Conservation (phyloP, 2,329 filamentous ascomycete genomes). For the Arthrobotrys pseudoclavata region DNA sequence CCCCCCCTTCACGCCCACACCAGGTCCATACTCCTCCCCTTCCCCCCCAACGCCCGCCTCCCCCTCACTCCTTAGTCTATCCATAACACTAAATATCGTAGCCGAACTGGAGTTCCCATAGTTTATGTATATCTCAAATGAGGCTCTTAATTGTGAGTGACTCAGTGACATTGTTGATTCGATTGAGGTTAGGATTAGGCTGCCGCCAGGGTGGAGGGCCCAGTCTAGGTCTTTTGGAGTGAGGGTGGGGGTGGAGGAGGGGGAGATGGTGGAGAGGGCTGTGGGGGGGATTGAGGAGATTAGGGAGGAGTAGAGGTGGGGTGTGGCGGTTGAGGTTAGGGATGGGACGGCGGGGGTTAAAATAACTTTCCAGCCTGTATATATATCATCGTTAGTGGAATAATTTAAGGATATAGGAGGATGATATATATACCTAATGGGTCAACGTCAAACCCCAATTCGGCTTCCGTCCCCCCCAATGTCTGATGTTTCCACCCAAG, state of each 20-base stretch:
- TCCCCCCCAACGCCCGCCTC: constrained; percentile 73
- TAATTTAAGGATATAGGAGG: background rate
- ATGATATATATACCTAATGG: constrained; percentile 69
- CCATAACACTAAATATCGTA: constrained; percentile 77
- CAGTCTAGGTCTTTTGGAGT: constrained; percentile 76
- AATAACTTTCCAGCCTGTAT: constrained; percentile 75
- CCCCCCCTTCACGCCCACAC: constrained; percentile 62
- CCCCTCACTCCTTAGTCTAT: constrained; percentile 73
- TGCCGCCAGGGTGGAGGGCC: constrained; percentile 79
- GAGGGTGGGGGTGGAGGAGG: constrained; percentile 61
- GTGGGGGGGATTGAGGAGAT: constrained; percentile 68
- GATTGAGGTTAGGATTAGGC: constrained; percentile 76
- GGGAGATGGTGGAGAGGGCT: constrained; percentile 67
- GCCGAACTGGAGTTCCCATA: constrained; percentile 79
- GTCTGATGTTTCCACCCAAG: constrained; percentile 76
- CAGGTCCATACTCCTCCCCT: constrained; percentile 66
- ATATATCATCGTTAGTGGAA: too few species aligned
- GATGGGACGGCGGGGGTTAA: constrained; percentile 74
- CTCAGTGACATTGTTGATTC: constrained; percentile 73
- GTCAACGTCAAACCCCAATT: constrained; percentile 77
- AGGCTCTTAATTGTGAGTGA: constrained; percentile 77
- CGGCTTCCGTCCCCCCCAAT: constrained; percentile 74
- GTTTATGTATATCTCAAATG: constrained; percentile 77
- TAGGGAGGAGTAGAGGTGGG: constrained; percentile 72
- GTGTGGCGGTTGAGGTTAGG: constrained; percentile 70